These are phyloP conservation scores for Effrenium voratum DNA, from an alignment of 73 alveolate genomes.

Conservation along the genomic window DNA sequence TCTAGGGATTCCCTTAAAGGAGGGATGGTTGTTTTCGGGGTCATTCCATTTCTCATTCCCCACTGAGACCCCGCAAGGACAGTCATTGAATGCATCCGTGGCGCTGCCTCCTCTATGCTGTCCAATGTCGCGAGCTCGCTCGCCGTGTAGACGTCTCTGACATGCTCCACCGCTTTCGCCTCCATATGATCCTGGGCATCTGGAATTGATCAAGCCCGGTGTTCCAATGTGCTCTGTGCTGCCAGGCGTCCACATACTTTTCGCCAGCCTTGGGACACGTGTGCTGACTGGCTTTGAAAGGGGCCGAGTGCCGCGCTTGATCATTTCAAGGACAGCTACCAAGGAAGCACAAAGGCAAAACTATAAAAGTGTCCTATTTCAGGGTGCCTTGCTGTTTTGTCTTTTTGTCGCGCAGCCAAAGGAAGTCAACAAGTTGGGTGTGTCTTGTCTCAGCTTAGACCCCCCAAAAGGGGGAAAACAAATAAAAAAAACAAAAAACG, in stretches of 20 bases:
- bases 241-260: neutral
- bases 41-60: too few species aligned
- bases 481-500: too few species aligned
- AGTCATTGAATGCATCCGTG: neutral
- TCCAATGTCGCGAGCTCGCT: slow-evolving; percentile 30
- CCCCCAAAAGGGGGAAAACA: too few species aligned
- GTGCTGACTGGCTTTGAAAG: too few species aligned
- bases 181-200: slow-evolving; percentile 65
- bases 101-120: slow-evolving; percentile 32
- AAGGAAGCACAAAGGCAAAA: neutral
- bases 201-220: neutral
- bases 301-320: too few species aligned
- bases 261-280: too few species aligned
- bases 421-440: too few species aligned
- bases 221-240: neutral
- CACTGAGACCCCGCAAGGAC: neutral
- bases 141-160: slow-evolving; percentile 50
- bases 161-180: slow-evolving; percentile 56
- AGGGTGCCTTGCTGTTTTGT: neutral
- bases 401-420: too few species aligned
- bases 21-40: neutral
- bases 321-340: neutral
- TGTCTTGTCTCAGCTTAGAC: too few species aligned
- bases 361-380: neutral
- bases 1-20: neutral